Evolutionary conservation across 495 filamentous ascomycete species (phyloP).

Genomic region (Parachaetomium inaequale): DNA sequence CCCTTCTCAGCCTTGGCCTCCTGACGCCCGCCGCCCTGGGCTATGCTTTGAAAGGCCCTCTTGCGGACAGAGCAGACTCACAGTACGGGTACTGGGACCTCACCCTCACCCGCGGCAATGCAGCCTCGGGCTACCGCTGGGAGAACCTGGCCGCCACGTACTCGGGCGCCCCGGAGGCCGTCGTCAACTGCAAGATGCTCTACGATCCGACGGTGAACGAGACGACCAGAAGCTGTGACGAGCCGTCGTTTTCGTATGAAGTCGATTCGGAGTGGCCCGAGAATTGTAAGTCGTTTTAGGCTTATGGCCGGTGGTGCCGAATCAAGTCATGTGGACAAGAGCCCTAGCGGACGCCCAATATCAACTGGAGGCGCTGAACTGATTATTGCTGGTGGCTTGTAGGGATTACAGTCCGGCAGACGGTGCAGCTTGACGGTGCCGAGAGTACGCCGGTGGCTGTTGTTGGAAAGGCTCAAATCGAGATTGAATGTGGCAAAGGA

Average conservation of each 20-base stretch:
- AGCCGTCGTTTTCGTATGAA: neutral
- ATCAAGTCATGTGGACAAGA: too few relatives aligned
- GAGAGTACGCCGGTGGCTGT: neutral
- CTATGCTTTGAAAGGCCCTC: neutral
- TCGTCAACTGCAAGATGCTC: neutral
- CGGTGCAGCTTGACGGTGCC: neutral
- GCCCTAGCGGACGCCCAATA: too few relatives aligned
- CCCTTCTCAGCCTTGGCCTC: neutral
- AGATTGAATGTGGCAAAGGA: neutral
- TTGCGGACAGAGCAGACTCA: neutral
- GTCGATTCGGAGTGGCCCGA: neutral
- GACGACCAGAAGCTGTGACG: neutral
- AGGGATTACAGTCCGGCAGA: neutral
- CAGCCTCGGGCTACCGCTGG: slow-evolving; percentile 1
- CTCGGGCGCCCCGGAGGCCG: neutral
- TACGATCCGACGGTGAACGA: neutral
- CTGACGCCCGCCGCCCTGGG: neutral
- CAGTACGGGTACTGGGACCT: neutral
- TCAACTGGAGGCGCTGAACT: neutral
- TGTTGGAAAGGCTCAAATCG: neutral
- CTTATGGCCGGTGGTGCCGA: too few relatives aligned
- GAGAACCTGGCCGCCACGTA: neutral
- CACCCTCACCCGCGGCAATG: neutral
- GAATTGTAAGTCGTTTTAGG: neutral
- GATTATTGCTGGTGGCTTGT: neutral